These are phyloP conservation scores for Trichodelitschia bisporula DNA, from an alignment of 495 filamentous ascomycete species.

Conservation along the genomic window DNA sequence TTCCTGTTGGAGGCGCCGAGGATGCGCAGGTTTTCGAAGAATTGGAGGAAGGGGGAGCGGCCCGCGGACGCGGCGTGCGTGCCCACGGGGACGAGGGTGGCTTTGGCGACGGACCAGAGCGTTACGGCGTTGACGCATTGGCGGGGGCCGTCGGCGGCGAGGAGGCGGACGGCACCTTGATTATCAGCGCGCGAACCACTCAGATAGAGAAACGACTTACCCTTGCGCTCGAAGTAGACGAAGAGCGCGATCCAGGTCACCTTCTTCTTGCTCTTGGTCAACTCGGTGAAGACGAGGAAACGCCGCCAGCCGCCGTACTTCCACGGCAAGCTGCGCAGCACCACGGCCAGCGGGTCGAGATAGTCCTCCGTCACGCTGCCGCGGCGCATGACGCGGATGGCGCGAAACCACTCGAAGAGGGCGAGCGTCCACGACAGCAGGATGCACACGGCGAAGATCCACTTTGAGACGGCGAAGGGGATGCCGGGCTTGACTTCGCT, in stretches of 20 bases:
- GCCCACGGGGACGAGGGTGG: conserved; percentile 39
- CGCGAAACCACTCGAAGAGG: conserved; percentile 48
- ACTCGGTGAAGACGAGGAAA: conserved; percentile 75
- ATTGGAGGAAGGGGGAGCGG: conserved; percentile 14
- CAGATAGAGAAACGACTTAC: conserved; percentile 21
- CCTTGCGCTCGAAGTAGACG: conserved; percentile 83
- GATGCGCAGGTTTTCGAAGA: conserved; percentile 35
- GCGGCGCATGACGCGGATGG: conserved; percentile 51
- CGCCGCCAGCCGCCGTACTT: conserved; percentile 46
- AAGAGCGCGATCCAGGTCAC: conserved; percentile 81
- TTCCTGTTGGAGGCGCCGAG: conserved; percentile 44
- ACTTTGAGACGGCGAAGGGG: conserved; percentile 45
- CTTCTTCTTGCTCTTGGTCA: conserved; percentile 81
- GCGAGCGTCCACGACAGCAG: conserved; percentile 63
- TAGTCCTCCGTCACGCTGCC: conserved; percentile 80
- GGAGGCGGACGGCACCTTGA: conserved; percentile 60
- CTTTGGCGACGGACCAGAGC: conserved; percentile 50
- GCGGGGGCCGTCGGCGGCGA: conserved; percentile 76
- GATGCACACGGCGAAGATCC: conserved; percentile 81
- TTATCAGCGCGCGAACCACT: too few species aligned
- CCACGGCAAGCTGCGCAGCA: conserved; percentile 45
- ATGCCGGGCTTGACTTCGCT: conserved; percentile 40
- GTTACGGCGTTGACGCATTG: conserved; percentile 76
- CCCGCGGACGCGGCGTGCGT: conserved; percentile 25
- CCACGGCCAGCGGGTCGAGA: conserved; percentile 62